Percentiles rank a stretch among this genome's conserved stretches.
phyloP scores from a whole-genome alignment of 148 eudicot species.

The Euryodendron excelsum region DNA sequence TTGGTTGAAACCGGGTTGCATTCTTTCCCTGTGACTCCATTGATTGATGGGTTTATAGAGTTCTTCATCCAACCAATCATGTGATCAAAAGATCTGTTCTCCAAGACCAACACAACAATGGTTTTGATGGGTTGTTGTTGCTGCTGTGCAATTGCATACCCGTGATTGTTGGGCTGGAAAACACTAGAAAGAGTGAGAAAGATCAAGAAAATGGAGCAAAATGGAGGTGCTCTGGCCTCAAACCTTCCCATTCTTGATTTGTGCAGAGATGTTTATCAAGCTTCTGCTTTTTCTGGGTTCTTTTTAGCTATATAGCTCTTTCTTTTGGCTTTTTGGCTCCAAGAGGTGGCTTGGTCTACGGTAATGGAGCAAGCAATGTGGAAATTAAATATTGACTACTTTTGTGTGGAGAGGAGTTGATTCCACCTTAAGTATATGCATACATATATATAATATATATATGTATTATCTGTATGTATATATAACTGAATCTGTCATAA shows the following conservation, averaged over 20 bases:
- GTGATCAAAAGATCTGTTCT: slow-evolving; percentile 94
- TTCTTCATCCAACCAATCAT: slow-evolving; percentile 94
- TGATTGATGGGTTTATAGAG: slow-evolving; percentile 59
- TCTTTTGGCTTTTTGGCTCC: background rate
- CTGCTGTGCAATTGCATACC: slow-evolving; percentile 12
- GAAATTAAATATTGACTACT: background rate
- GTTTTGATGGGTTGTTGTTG: slow-evolving; percentile 71
- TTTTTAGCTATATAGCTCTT: too few species aligned
- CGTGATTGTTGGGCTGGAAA: slow-evolving; percentile 16
- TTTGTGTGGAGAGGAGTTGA: background rate
- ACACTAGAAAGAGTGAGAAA: slow-evolving; percentile 24
- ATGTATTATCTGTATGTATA: too few species aligned
- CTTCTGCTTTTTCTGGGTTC: background rate
- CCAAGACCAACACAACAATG: slow-evolving; percentile 74
- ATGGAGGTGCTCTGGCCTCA: slow-evolving; percentile 10
- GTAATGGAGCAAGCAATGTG: background rate
- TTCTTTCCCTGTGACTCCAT: slow-evolving; percentile 79
- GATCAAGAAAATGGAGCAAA: slow-evolving; percentile 28
- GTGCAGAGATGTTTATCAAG: background rate
- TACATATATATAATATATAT: background rate
- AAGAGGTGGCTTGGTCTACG: background rate
- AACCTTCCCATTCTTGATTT: slow-evolving; percentile 29
- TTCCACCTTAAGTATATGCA: background rate
- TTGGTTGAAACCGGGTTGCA: slow-evolving; percentile 68
- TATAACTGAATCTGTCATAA: background rate